phyloP scores from a whole-genome alignment of 495 filamentous ascomycete genomes.

The Penicillium malachiteum region DNA sequence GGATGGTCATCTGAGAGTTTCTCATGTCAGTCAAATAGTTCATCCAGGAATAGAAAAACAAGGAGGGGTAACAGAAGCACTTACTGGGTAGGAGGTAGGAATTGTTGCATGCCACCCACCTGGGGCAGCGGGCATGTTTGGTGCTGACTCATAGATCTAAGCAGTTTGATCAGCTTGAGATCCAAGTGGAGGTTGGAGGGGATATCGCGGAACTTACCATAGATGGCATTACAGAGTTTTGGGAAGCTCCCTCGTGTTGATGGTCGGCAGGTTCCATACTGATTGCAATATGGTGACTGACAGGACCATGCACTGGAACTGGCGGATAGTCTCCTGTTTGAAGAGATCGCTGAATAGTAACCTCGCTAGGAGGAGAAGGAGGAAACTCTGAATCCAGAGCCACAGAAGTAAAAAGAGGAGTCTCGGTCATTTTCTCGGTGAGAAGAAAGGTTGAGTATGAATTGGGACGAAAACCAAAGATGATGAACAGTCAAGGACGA shows the following conservation, averaged over 20 bases:
- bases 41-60: not conserved
- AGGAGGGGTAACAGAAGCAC: too few species aligned
- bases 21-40: not conserved
- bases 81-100: slow-evolving; percentile 21
- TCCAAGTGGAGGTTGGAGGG: not conserved
- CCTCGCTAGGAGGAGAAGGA: slow-evolving; percentile 12
- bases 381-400: slow-evolving; percentile 1
- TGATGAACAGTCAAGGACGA: not conserved
- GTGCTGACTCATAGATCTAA: slow-evolving; percentile 13
- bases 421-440: not conserved
- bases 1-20: slow-evolving; percentile 9
- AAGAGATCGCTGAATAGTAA: not conserved
- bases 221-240: not conserved
- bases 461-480: not conserved
- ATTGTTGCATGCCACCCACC: slow-evolving; percentile 10
- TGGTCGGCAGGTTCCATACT: not conserved
- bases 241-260: not conserved
- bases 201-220: slow-evolving; percentile 2
- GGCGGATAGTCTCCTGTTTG: slow-evolving; percentile 1
- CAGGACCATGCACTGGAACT: slow-evolving; percentile 1
- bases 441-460: not conserved
- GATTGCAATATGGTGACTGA: not conserved
- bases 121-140: too few species aligned
- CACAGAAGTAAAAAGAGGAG: slow-evolving; percentile 1
- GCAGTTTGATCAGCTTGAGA: not conserved